A percentile compares a stretch with the other conserved stretches of the same genome.
phyloP scores from a whole-genome alignment of 148 eudicot species.

The Camellia sinensis region DNA sequence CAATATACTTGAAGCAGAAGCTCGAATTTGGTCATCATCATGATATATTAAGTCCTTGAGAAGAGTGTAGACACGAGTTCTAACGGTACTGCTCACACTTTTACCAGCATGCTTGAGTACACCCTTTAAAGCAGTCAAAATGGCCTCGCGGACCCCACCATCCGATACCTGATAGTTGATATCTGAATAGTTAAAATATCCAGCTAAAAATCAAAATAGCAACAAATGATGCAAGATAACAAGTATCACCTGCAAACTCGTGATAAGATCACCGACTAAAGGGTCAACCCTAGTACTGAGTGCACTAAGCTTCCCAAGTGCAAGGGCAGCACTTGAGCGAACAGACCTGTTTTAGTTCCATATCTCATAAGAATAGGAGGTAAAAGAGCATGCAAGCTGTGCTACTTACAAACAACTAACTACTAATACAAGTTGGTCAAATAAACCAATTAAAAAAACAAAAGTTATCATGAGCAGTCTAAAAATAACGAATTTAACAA shows the following conservation, averaged over 20 bases:
- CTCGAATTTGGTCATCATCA: slow-evolving; percentile 86
- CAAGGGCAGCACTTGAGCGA: slow-evolving; percentile 93
- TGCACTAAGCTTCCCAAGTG: slow-evolving; percentile 97
- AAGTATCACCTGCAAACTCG: slow-evolving; percentile 73
- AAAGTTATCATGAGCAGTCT: not conserved
- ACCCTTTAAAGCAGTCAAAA: slow-evolving; percentile 83
- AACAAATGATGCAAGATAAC: slow-evolving; percentile 7
- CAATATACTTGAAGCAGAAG: slow-evolving; percentile 66
- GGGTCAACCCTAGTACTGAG: slow-evolving; percentile 95
- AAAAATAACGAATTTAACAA: not conserved
- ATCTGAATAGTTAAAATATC: slow-evolving; percentile 1
- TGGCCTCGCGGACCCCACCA: slow-evolving; percentile 84
- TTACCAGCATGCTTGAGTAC: slow-evolving; percentile 94
- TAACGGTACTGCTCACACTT: slow-evolving; percentile 60
- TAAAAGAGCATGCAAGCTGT: slow-evolving; percentile 1
- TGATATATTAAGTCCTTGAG: slow-evolving; percentile 59
- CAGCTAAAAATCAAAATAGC: slow-evolving; percentile 5
- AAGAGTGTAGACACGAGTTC: slow-evolving; percentile 55
- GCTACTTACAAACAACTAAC: not conserved
- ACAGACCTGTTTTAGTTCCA: slow-evolving; percentile 56
- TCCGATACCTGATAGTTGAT: slow-evolving; percentile 63
- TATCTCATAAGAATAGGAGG: slow-evolving; percentile 17
- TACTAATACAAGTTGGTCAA: not conserved
- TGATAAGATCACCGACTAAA: slow-evolving; percentile 87
- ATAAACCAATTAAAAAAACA: not conserved